Evolutionary conservation across 768 basidiomycete species (phyloP), one percentile per base, ranked within the genome.

Genomic region (Strobilomyces dryophilus): DNA sequence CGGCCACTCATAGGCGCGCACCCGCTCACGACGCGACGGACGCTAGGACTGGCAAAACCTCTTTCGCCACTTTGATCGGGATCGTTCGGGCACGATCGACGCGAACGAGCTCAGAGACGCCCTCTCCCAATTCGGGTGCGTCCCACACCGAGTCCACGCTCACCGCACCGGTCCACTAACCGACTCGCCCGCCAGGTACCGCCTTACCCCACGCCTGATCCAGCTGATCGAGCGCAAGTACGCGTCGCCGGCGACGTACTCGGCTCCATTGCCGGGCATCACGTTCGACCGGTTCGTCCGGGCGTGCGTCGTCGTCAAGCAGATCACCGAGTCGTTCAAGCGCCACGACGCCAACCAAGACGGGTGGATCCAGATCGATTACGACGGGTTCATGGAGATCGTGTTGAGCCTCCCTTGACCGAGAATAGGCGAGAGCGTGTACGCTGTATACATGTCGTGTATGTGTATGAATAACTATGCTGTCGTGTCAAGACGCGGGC

Each of bases 281-380:
- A 79, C 83, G 5, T 92, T 92, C 62, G 91, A 92, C 67, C 85
- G 89, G 57, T 92, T 92, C 74, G 86, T 92, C 24, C 81, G 90
- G 51, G 88, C 87, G 21, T 92, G 90, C 60, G 90, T 93, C 53
- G 85, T 83, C 11, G 79, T 90, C 55, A 89, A 87, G 73, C 86
- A 89, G 65, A 74, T 89, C 59, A 81, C 79, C 35, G 89, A 92
- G 70, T 68, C 80, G 32, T 91, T 91, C 75, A 75, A 76, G 51
- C 67, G 75, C 43, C 74, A 85, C 46, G 89, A 92, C 57, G 75
- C 77, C 29, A 79, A 92, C 59, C 68, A 77, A 4, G 77, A 81
- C 68, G 84, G 65, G 70, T 65, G 73, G 81, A 47, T 81, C 66
- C 73, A 76, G 63, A 72, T 82, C 60, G 75, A 74, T 61, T 82